A percentile compares a stretch with the other conserved stretches of the same genome.
These are phyloP conservation scores for Diplodia sapinea DNA, from an alignment of 2,329 filamentous ascomycete genomes.

Conservation along the genomic window DNA sequence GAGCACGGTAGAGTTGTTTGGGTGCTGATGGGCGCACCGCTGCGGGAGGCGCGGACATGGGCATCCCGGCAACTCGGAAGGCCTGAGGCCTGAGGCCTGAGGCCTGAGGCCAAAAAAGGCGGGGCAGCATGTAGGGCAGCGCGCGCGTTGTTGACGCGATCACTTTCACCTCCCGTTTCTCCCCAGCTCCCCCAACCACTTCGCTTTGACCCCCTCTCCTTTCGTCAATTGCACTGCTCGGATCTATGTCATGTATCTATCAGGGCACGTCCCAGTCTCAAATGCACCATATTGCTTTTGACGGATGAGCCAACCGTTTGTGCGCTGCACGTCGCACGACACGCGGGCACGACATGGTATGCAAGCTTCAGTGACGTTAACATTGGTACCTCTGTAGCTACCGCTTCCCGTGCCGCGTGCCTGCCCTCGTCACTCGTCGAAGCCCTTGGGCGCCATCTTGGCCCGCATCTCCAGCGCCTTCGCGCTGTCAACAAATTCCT, in stretches of 20 bases:
- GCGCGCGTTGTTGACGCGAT: background rate
- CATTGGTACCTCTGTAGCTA: background rate
- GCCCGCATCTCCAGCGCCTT: constrained; percentile 43
- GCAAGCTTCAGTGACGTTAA: background rate
- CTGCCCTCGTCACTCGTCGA: constrained; percentile 5
- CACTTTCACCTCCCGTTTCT: background rate
- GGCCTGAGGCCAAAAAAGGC: too few species aligned
- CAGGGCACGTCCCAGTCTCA: background rate
- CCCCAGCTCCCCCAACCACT: background rate
- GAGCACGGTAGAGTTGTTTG: background rate
- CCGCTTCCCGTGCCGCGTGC: background rate
- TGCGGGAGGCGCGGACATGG: background rate
- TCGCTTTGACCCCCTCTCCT: background rate
- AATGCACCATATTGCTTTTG: background rate
- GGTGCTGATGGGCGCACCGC: constrained; percentile 10
- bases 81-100: too few species aligned
- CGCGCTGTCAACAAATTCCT: constrained; percentile 53
- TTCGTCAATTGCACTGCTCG: background rate
- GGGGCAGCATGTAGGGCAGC: background rate
- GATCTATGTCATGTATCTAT: background rate
- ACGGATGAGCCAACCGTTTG: background rate
- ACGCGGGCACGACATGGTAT: background rate
- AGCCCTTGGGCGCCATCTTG: constrained; percentile 41
- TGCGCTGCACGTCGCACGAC: background rate
- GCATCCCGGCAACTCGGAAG: background rate